Evolutionary conservation across 495 filamentous ascomycete species (phyloP), one percentile per base, ranked within the genome.

Genomic region (Chaetomidium leptoderma): DNA sequence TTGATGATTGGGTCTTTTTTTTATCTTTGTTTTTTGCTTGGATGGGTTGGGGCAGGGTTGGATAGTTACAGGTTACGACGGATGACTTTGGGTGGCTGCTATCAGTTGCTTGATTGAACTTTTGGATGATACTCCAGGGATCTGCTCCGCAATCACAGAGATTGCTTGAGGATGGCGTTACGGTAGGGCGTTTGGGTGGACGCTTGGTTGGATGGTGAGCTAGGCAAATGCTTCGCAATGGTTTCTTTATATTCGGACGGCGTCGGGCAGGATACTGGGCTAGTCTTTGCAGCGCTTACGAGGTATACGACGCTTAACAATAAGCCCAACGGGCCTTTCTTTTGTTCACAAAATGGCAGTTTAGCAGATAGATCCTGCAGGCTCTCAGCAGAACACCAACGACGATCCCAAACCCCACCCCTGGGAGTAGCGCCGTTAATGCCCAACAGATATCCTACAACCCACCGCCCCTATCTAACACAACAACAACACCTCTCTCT

Each of bases 41-140:
- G 14, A 10, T 35, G 32, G 32, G 10, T 11, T 23, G 17, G 9
- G 44, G 26, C 10, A 23, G 50, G 24, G 35, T 42, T 42, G 47
- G 50, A 42, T 29, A 26, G n/a, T 16, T 23, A n/a, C n/a, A n/a
- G n/a, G n/a, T 33, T n/a, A 54, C n/a, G 36, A 53, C 26, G 17
- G 16, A 54, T 33, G 52, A 45, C 40, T 52, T 8, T 17, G 19
- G 8, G 8, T 43, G 26, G 52, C 26, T 53, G 11, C 9, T 4
- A 21, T 23, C 8, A 0, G 21, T 44, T 24, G 40, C 40, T 44
- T 44, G 40, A 23, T 0, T 56, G 45, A 24, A 57, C 30, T 26
- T 29, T 21, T 29, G 29, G 23, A 30, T 10, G 24, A 43, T 30
- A 27, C 27, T 53, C 24, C 1, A 39, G 14, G 21, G 37, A 16